These are phyloP conservation scores for Neurospora africana DNA, from an alignment of 495 filamentous ascomycete genomes.

Conservation along the genomic window DNA sequence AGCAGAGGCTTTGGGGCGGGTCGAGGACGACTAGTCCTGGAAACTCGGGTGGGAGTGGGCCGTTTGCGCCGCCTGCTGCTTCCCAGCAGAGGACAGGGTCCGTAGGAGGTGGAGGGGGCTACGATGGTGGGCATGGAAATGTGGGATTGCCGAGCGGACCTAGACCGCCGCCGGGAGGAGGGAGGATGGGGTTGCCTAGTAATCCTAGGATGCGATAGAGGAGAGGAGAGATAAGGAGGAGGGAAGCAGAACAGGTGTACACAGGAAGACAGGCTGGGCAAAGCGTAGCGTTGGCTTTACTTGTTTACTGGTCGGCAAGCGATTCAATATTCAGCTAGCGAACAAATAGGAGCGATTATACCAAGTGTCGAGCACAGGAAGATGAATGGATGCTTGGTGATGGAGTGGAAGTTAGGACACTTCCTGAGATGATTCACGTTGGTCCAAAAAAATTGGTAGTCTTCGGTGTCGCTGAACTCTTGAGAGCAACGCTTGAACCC, in stretches of 20 bases:
- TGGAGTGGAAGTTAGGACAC: too few relatives aligned
- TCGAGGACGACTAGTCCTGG: conserved; percentile 32
- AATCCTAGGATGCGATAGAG: background rate
- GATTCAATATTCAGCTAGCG: background rate
- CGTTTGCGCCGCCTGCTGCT: conserved; percentile 30
- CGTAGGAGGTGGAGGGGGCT: background rate
- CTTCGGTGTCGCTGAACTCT: too few relatives aligned
- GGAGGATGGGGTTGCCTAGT: background rate
- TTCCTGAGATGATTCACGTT: too few relatives aligned
- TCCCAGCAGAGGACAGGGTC: background rate
- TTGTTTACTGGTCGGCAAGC: background rate
- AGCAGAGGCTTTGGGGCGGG: conserved; percentile 40
- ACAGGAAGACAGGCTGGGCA: background rate
- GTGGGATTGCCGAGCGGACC: background rate
- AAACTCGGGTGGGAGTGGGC: conserved; percentile 10
- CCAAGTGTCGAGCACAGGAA: background rate
- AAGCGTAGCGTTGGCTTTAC: background rate
- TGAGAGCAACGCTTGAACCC: too few relatives aligned
- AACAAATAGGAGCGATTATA: background rate
- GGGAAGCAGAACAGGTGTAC: background rate
- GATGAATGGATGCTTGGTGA: background rate
- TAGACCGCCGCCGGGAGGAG: background rate
- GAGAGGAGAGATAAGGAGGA: background rate
- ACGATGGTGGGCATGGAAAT: background rate
- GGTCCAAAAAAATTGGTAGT: too few relatives aligned